Conservation (phyloP, 345 rosid species). For the Sonneratia caseolaris region DNA sequence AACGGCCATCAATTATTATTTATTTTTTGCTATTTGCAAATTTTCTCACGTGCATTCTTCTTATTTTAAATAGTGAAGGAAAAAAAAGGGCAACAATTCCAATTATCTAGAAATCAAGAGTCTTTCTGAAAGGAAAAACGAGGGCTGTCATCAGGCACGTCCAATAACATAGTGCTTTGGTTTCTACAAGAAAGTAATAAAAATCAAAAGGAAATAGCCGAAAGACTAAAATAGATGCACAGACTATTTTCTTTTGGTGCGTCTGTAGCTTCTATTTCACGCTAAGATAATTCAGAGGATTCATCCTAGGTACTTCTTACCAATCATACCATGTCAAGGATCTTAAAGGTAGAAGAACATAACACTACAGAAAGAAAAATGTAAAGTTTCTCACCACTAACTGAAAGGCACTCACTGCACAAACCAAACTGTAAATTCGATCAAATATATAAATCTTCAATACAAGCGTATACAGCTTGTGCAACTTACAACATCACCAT, state of each 20-base stretch:
- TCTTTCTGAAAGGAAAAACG: too few relatives aligned
- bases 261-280: not conserved
- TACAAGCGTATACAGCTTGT: constrained; percentile 4
- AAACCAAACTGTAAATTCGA: not conserved
- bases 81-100: too few relatives aligned
- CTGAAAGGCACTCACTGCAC: not conserved
- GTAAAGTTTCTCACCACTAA: not conserved
- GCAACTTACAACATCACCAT: constrained; percentile 46
- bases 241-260: not conserved
- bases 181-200: not conserved
- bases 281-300: not conserved
- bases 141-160: too few relatives aligned
- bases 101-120: too few relatives aligned
- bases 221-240: not conserved
- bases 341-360: not conserved
- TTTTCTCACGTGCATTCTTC: too few relatives aligned
- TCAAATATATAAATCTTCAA: not conserved
- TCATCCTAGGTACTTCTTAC: not conserved
- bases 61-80: too few relatives aligned
- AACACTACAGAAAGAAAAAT: not conserved
- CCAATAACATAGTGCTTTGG: too few relatives aligned
- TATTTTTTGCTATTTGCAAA: too few relatives aligned
- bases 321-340: not conserved
- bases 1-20: too few relatives aligned
- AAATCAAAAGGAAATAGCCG: not conserved